A percentile compares a stretch with the other conserved stretches of the same genome.
phyloP scores from a whole-genome alignment of 2,329 filamentous ascomycete genomes.

The Ophiocordyceps camponoti-saundersi region DNA sequence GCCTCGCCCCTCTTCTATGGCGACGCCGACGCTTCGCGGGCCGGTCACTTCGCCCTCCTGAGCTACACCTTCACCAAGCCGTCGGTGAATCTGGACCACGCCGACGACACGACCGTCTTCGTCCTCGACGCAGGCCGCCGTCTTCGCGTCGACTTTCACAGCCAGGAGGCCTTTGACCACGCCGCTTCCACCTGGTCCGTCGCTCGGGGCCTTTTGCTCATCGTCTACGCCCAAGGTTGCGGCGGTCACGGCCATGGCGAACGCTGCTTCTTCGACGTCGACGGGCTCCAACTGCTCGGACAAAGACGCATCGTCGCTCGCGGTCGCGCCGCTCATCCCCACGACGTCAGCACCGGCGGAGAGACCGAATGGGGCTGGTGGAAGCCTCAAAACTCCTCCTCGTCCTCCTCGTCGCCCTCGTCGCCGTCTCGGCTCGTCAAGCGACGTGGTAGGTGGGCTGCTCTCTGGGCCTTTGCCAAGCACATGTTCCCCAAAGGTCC shows the following conservation, averaged over 20 bases:
- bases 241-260: constrained; percentile 9
- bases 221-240: constrained; percentile 10
- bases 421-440: background rate
- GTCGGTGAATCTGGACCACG: constrained; percentile 14
- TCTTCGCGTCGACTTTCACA: constrained; percentile 5
- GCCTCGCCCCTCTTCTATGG: constrained; percentile 10
- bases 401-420: background rate
- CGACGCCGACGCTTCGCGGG: constrained; percentile 4
- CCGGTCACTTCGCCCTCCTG: constrained; percentile 10
- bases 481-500: constrained; percentile 1
- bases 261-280: constrained; percentile 13
- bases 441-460: background rate
- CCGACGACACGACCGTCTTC: constrained; percentile 5
- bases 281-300: constrained; percentile 4
- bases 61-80: constrained; percentile 10
- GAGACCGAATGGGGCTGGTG: constrained; percentile 11
- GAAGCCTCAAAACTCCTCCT: constrained; percentile 1
- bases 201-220: constrained; percentile 8
- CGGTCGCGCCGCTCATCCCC: constrained; percentile 7
- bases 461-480: background rate
- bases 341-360: constrained; percentile 6
- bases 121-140: constrained; percentile 1
- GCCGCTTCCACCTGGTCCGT: constrained; percentile 8
- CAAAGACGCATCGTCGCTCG: constrained; percentile 4
- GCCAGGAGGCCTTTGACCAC: constrained; percentile 7